Percentiles rank a stretch among this genome's conserved stretches.
These are phyloP conservation scores for Rhizopus sp. DNA, from an alignment of 371 early-diverging fungal species.

Conservation along the genomic window DNA sequence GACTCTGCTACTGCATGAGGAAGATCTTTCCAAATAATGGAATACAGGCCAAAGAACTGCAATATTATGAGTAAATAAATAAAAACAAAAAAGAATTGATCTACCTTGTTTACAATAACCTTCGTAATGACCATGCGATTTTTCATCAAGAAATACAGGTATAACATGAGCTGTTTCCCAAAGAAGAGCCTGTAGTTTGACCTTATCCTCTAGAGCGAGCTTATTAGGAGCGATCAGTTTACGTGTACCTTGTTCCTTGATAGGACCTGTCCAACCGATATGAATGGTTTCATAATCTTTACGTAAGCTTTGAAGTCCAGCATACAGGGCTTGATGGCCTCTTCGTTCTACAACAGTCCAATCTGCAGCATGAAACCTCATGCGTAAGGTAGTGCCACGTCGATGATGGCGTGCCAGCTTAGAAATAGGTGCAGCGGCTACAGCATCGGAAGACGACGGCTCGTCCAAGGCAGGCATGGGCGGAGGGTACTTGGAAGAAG, in stretches of 20 bases:
- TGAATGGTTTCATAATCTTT: slow-evolving; percentile 55
- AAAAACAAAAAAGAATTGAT: slow-evolving; percentile 5
- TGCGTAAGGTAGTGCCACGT: slow-evolving; percentile 23
- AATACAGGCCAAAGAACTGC: slow-evolving; percentile 95
- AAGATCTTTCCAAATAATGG: slow-evolving; percentile 90
- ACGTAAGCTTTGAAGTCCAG: slow-evolving; percentile 59
- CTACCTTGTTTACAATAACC: slow-evolving; percentile 87
- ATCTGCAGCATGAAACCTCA: slow-evolving; percentile 33
- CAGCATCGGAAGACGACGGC: slow-evolving; percentile 17
- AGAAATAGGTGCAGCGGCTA: slow-evolving; percentile 31
- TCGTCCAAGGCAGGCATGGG: slow-evolving; percentile 14
- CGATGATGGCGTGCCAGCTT: slow-evolving; percentile 34
- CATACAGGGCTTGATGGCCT: slow-evolving; percentile 74
- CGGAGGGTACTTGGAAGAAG: neutral
- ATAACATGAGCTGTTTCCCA: slow-evolving; percentile 56
- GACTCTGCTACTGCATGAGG: slow-evolving; percentile 51
- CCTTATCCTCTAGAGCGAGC: slow-evolving; percentile 40
- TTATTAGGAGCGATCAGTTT: slow-evolving; percentile 56
- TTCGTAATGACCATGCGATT: slow-evolving; percentile 77
- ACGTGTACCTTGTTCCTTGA: slow-evolving; percentile 38
- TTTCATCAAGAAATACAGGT: slow-evolving; percentile 75
- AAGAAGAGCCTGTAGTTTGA: slow-evolving; percentile 41
- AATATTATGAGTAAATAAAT: neutral
- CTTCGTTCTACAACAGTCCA: slow-evolving; percentile 48
- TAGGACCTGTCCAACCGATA: slow-evolving; percentile 70